Conservation (phyloP, 2,329 filamentous ascomycete species). For the Penicillium sp. region DNA sequence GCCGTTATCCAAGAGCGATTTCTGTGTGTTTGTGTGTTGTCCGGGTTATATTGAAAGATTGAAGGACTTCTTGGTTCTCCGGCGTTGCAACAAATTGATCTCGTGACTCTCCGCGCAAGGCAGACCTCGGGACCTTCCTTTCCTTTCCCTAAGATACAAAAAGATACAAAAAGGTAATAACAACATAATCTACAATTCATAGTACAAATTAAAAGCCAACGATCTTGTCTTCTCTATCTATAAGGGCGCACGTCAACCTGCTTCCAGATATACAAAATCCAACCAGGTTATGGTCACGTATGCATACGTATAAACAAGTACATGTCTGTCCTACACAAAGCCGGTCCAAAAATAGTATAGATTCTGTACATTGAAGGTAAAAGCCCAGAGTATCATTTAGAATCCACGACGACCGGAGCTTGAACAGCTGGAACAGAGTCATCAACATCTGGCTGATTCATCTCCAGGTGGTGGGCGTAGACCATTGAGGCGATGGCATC, state of each 20-base stretch:
- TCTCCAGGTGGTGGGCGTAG: slow-evolving; percentile 23
- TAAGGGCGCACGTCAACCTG: not conserved
- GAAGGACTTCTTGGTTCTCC: not conserved
- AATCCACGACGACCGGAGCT: not conserved
- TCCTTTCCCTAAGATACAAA: too few species aligned
- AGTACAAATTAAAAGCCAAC: too few species aligned
- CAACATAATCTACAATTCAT: not conserved
- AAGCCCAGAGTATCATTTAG: not conserved
- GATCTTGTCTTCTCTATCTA: not conserved
- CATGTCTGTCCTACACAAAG: not conserved
- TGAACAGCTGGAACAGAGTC: not conserved
- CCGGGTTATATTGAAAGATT: not conserved
- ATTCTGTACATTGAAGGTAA: not conserved
- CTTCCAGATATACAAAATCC: not conserved
- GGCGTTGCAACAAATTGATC: not conserved
- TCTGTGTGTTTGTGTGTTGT: not conserved
- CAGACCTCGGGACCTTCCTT: too few species aligned
- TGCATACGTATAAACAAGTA: not conserved
- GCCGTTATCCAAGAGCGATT: too few species aligned
- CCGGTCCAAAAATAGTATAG: not conserved
- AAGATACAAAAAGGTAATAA: too few species aligned
- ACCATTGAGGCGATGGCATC: slow-evolving; percentile 24
- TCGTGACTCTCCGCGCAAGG: not conserved
- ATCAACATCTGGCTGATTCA: slow-evolving; percentile 1
- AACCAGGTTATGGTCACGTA: not conserved